A percentile compares a stretch with the other conserved stretches of the same genome.
Evolutionary conservation across 1,284 basidiomycete genomes (phyloP).

Genomic region (Puccinia horiana): DNA sequence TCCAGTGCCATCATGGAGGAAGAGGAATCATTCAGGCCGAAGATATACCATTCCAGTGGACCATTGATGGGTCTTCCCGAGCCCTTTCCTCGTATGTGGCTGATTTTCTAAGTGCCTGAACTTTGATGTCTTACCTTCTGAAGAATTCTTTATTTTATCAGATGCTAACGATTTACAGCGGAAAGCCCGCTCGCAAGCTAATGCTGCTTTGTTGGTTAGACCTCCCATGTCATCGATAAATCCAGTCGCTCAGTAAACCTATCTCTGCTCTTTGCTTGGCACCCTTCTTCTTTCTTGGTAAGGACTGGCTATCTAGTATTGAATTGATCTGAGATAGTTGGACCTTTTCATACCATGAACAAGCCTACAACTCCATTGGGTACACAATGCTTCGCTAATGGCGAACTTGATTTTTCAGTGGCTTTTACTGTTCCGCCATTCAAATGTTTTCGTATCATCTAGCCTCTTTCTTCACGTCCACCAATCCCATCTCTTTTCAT

Average conservation of each 20-base stretch:
- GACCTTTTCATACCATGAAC: slow-evolving; percentile 16
- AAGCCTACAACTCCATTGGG: not conserved
- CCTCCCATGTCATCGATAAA: slow-evolving; percentile 20
- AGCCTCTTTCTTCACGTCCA: not conserved
- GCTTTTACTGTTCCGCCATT: not conserved
- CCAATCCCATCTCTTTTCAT: not conserved
- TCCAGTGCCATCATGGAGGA: slow-evolving; percentile 70
- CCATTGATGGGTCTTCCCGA: slow-evolving; percentile 72
- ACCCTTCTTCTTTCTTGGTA: slow-evolving; percentile 36
- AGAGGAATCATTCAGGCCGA: slow-evolving; percentile 74
- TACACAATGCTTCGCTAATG: not conserved
- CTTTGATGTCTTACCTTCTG: not conserved
- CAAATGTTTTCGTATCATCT: not conserved
- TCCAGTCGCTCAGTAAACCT: not conserved
- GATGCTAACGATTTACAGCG: slow-evolving; percentile 48
- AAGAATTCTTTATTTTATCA: not conserved
- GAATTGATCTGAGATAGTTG: slow-evolving; percentile 15
- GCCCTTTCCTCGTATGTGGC: slow-evolving; percentile 67
- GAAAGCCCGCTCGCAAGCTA: slow-evolving; percentile 49
- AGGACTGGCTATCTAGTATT: slow-evolving; percentile 16
- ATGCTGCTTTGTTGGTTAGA: slow-evolving; percentile 42
- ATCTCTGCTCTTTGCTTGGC: slow-evolving; percentile 6
- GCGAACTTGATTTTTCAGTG: not conserved
- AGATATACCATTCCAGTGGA: slow-evolving; percentile 77
- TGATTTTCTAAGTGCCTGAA: not conserved